Conservation (phyloP, 331 rosid species). For the Pyrus hybrid region DNA sequence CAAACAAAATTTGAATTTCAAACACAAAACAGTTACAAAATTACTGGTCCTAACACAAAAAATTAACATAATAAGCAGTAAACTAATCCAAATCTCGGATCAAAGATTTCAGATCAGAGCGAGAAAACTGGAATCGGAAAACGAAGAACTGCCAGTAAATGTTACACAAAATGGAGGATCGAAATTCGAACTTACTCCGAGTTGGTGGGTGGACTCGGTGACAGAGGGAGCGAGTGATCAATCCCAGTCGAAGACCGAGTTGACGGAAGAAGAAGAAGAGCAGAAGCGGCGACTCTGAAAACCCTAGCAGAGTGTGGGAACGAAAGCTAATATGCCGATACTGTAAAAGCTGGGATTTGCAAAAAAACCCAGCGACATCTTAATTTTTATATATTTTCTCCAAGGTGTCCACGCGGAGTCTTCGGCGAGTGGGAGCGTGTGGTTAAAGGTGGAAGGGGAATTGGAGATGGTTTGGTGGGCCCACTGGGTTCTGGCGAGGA, state of each 20-base stretch:
- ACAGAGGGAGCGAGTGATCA: slow-evolving; percentile 2
- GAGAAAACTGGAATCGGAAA: neutral
- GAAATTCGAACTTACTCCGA: slow-evolving; percentile 8
- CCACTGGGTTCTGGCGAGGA: neutral
- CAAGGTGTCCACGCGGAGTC: neutral
- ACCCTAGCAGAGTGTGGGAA: slow-evolving; percentile 34
- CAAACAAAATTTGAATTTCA: neutral
- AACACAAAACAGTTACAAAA: neutral
- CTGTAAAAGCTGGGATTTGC: slow-evolving; percentile 13
- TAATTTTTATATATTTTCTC: neutral
- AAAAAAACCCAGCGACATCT: neutral
- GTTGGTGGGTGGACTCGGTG: slow-evolving; percentile 24
- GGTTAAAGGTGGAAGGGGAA: neutral
- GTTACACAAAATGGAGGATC: neutral
- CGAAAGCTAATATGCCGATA: neutral
- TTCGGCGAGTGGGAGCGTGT: neutral
- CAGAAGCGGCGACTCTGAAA: slow-evolving; percentile 27
- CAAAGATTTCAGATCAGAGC: slow-evolving; percentile 16
- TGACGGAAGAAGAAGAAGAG: neutral
- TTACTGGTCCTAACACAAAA: neutral
- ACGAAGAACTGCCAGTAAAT: neutral
- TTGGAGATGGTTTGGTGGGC: neutral
- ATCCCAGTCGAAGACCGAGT: slow-evolving; percentile 6
- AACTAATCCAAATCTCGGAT: slow-evolving; percentile 8
- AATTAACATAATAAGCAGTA: neutral